Evolutionary conservation across 2,329 filamentous ascomycete species (phyloP).

Genomic region (Xylaria arbuscula): DNA sequence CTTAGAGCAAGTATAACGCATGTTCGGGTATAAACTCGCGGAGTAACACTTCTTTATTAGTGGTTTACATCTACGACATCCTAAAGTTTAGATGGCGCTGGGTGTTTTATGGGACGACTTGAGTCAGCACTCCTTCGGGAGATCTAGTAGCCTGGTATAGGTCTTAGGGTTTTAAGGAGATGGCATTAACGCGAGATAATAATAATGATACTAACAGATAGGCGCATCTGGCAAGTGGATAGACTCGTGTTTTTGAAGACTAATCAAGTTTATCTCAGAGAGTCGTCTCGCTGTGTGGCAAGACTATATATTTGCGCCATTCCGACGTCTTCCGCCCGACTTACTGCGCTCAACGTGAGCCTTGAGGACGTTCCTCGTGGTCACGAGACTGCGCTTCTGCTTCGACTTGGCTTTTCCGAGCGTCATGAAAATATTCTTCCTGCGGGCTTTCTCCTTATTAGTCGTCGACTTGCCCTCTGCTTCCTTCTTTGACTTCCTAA

Average conservation of each 20-base stretch:
- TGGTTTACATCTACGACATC: no score
- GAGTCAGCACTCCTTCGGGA: no score
- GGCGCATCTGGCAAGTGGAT: neutral
- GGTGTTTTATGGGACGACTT: no score
- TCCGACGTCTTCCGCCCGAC: slow-evolving; percentile 83
- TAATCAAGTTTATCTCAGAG: neutral
- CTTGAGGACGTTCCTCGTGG: slow-evolving; percentile 82
- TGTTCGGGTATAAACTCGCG: no score
- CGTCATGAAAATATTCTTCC: slow-evolving; percentile 99
- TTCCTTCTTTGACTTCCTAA: slow-evolving; percentile 87
- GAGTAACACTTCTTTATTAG: no score
- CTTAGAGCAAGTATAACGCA: no score
- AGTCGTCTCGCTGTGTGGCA: neutral
- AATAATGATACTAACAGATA: neutral
- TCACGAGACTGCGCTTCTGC: slow-evolving; percentile 90
- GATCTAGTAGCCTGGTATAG: no score
- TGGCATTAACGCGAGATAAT: neutral
- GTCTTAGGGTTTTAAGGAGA: no score
- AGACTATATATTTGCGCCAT: slow-evolving; percentile 55
- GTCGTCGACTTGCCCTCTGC: slow-evolving; percentile 93
- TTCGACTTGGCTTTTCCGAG: slow-evolving; percentile 95
- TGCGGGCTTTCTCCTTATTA: slow-evolving; percentile 94
- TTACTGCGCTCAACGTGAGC: slow-evolving; percentile 86
- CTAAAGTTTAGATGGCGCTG: no score
- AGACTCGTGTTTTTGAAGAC: slow-evolving; percentile 1